Evolutionary conservation across 306 rosid genomes (phyloP), one percentile per base, ranked within the genome.

Genomic region (Astragalus glycyphyllos): DNA sequence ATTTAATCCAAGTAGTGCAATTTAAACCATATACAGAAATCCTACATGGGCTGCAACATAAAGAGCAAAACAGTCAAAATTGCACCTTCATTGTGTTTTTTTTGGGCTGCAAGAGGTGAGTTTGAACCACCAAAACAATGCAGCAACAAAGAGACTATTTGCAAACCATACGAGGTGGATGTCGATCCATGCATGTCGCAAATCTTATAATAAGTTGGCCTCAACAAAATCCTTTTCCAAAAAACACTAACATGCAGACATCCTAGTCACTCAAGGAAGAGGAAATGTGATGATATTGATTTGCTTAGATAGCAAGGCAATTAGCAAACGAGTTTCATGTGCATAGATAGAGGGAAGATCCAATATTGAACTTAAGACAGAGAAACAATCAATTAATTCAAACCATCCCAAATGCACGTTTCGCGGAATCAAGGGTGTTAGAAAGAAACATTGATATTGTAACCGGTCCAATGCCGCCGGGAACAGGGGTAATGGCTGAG

Each of bases 381-480:
- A 65, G 72, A 64, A 69, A 41, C 11, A 63, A 45, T 4, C 34
- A 58, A 12, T 53, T 40, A 26, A 54, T 65, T 81, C 79, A 81
- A 62, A 70, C 10, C 32, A 76, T 68, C 60, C 84, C 80, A 69
- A 73, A 77, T 2, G 76, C 58, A 45, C 49, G 62, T 63, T 81
- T 81, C 0, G 90, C 81, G 6, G 90, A 81, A 41, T 81, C 86
- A 31, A 83, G 84, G 34, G 64, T 79, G 71, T 86, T 83, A 11
- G 88, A 73, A 34, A 83, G 84, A 50, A 83, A 86, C 83, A 81
- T 81, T 37, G 88, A 69, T 62, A 76, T 66, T 59, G 67, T 70
- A 16, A 76, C 72, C 5, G 87, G 83, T 56, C 84, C 86, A 2
- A 83, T 26, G 5, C 90, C 87, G 69, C 87, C 87, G 4, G 90